A percentile compares a stretch with the other conserved stretches of the same genome.
These are phyloP conservation scores for Pestalotiopsis sp. DNA, from an alignment of 2,329 filamentous ascomycete species.

Conservation along the genomic window DNA sequence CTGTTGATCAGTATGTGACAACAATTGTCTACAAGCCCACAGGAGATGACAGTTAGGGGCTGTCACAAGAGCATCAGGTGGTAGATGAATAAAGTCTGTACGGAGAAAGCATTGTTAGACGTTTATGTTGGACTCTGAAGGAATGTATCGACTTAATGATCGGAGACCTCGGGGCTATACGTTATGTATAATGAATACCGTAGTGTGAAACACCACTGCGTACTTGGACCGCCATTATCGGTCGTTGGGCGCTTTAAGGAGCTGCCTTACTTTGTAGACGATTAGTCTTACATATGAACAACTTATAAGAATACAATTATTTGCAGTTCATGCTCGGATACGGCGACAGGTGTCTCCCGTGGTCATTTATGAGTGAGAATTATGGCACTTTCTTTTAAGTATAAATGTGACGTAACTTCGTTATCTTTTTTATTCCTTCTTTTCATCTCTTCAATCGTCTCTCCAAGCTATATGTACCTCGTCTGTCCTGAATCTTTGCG, in stretches of 20 bases:
- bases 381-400: neutral
- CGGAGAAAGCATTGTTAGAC: neutral
- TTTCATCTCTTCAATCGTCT: constrained; percentile 37
- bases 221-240: neutral
- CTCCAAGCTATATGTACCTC: constrained; percentile 81
- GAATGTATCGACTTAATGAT: neutral
- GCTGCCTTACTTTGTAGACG: neutral
- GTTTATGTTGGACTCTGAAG: neutral
- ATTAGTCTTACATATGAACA: constrained; percentile 15
- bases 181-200: neutral
- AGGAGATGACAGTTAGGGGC: constrained; percentile 44
- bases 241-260: neutral
- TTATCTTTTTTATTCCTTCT: neutral
- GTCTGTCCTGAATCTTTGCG: constrained; percentile 80
- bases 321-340: neutral
- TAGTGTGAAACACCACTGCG: neutral
- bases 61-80: neutral
- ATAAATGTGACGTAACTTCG: neutral
- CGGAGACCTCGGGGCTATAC: constrained; percentile 9
- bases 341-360: no score
- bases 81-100: neutral
- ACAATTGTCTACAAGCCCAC: constrained; percentile 98
- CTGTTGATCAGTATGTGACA: constrained; percentile 75
- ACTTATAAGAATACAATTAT: constrained; percentile 10
- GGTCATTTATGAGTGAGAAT: neutral